A percentile compares a stretch with the other conserved stretches of the same genome.
Evolutionary conservation across 345 rosid genomes (phyloP).

Genomic region (Pistacia integerrima): DNA sequence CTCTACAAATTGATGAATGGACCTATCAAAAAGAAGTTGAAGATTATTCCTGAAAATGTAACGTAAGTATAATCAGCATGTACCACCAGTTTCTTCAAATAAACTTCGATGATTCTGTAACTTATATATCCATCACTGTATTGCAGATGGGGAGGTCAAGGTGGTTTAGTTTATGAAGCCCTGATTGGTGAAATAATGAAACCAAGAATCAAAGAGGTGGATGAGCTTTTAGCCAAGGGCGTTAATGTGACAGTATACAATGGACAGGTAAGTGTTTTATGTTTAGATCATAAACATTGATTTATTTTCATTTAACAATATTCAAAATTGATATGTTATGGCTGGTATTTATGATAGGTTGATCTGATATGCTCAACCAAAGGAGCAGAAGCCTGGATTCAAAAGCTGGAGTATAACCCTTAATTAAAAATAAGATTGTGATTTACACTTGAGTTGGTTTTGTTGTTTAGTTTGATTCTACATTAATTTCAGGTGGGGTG

Average conservation of each 20-base stretch:
- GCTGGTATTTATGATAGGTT: conserved; percentile 22
- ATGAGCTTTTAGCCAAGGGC: conserved; percentile 40
- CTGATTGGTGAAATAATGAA: conserved; percentile 44
- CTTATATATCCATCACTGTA: neutral
- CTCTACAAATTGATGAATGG: conserved; percentile 32
- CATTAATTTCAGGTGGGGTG: conserved; percentile 31
- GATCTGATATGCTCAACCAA: conserved; percentile 49
- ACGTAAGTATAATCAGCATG: conserved; percentile 16
- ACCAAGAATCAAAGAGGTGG: conserved; percentile 50
- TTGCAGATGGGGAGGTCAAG: conserved; percentile 38
- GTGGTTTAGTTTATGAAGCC: conserved; percentile 21
- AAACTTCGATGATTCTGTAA: neutral
- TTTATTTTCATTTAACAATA: neutral
- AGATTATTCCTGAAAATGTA: conserved; percentile 40
- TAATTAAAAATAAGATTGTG: too few relatives aligned
- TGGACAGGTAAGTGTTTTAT: conserved; percentile 33
- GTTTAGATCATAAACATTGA: too few relatives aligned
- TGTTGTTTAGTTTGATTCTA: neutral
- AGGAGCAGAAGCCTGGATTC: conserved; percentile 50
- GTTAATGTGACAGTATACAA: conserved; percentile 39
- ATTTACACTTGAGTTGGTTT: neutral
- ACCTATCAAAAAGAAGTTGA: conserved; percentile 32
- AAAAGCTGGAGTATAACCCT: conserved; percentile 35
- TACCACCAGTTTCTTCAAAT: too few relatives aligned
- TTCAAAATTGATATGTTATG: neutral